A percentile compares a stretch with the other conserved stretches of the same genome.
These are phyloP conservation scores for Emydomyces testavorans DNA, from an alignment of 2,329 filamentous ascomycete genomes.

Conservation along the genomic window DNA sequence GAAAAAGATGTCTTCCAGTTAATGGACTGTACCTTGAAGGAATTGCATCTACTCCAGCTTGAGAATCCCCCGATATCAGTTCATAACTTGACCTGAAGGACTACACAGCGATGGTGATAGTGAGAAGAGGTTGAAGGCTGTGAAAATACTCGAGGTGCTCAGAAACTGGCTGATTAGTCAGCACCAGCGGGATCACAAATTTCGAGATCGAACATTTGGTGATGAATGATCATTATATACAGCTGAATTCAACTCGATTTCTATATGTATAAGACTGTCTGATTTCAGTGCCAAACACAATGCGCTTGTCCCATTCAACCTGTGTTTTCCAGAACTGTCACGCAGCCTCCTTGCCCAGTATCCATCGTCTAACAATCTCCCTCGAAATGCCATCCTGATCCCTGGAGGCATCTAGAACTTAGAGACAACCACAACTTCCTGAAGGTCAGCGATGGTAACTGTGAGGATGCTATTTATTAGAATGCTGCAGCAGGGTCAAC, in stretches of 20 bases:
- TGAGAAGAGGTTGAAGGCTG: not conserved
- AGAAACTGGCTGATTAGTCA: too few relatives aligned
- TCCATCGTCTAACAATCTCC: conserved; percentile 20
- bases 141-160: not conserved
- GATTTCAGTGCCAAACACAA: conserved; percentile 14
- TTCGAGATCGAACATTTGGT: too few relatives aligned
- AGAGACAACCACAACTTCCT: conserved; percentile 24
- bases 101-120: too few relatives aligned
- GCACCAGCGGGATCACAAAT: too few relatives aligned
- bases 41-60: not conserved
- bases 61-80: not conserved
- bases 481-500: too few relatives aligned
- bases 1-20: not conserved
- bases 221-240: too few relatives aligned
- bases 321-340: conserved; percentile 13
- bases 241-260: not conserved
- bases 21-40: conserved; percentile 6
- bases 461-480: too few relatives aligned
- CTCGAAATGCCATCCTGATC: conserved; percentile 24
- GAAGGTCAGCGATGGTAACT: too few relatives aligned
- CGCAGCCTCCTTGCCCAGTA: conserved; percentile 1
- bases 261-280: not conserved
- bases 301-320: conserved; percentile 17
- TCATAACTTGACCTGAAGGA: not conserved
- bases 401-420: conserved; percentile 26